Evolutionary conservation across 176 grass and related monocot genomes (phyloP), one percentile per base, ranked within the genome.

Genomic region (Eremochloa ophiuroides): DNA sequence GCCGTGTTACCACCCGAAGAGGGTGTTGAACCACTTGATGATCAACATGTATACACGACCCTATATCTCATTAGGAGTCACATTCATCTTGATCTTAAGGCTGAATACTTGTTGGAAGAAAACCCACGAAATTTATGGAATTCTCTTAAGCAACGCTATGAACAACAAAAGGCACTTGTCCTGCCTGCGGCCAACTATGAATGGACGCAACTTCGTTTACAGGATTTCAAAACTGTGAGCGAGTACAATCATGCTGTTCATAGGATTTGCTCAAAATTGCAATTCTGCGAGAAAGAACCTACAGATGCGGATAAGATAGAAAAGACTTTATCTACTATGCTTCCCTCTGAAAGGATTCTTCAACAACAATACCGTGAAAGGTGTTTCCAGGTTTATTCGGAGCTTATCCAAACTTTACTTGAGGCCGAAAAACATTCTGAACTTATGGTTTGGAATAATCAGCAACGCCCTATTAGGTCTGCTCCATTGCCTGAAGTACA

Each of bases 21-120:
- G 4, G 12, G 0, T 2, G 27, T 4, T 29, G 12, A 5, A 1
- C 1, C 26, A 6, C 0, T n/a, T 4, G 9, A 11, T 15, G 5
- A 10, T 62, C 42, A 44, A 44, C 42, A 6, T 13, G 7, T 2
- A 4, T 62, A 12, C 13, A 0, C 23, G 0, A 5, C 60, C 27
- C 7, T 30, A 62, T 62, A 28, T 13, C 0, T 2, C 5, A 62
- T 55, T 2, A 55, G 18, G 6, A 22, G 2, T 0, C 20, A 20
- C 5, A 18, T 51, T 1, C 48, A 51, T 17, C 17, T 5, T 1
- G 17, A 20, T 17, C 48, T 51, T 51, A 20, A 18, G 17, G 1
- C 17, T 51, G 16, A 51, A 7, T 55, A 55, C 2, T 2, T n/a
- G 7, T 55, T 8, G 6, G 18, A 55, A 8, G 6, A 55, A n/a